Conservation (phyloP, 192 early-diverging fungal species). For the Podila epigama region DNA sequence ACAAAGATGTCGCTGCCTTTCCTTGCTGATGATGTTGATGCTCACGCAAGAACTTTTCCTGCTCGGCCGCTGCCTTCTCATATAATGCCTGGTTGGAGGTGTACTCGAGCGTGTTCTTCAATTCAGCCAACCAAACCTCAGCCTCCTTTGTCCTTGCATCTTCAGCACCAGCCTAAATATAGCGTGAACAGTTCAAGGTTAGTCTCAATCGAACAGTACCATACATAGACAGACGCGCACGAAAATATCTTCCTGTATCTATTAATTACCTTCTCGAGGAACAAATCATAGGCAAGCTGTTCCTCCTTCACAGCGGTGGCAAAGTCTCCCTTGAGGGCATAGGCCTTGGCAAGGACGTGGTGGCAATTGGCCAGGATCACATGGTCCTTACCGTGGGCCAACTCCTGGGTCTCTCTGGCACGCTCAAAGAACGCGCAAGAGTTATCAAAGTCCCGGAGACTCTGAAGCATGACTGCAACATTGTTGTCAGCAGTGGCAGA, state of each 20-base stretch:
- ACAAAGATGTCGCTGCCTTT: conserved; percentile 16
- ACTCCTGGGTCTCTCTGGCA: conserved; percentile 71
- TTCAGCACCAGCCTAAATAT: conserved; percentile 67
- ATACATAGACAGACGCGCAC: too few species aligned
- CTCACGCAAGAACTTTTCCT: conserved; percentile 13
- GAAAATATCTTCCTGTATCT: background rate
- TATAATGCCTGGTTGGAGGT: conserved; percentile 33
- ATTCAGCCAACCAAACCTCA: conserved; percentile 69
- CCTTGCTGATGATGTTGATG: conserved; percentile 9
- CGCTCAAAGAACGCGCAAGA: conserved; percentile 76
- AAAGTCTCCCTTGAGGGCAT: conserved; percentile 75
- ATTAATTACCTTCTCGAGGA: conserved; percentile 54
- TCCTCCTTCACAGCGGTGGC: conserved; percentile 77
- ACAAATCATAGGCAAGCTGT: conserved; percentile 70
- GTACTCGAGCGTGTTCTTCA: conserved; percentile 50
- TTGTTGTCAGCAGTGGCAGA: conserved; percentile 84
- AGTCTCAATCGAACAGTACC: background rate
- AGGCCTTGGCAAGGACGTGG: conserved; percentile 82
- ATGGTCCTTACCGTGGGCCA: conserved; percentile 73
- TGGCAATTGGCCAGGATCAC: conserved; percentile 56
- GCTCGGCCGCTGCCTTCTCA: conserved; percentile 28
- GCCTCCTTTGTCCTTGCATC: conserved; percentile 78
- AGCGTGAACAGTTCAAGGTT: background rate
- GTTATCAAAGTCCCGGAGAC: conserved; percentile 64
- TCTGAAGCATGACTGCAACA: conserved; percentile 79